Evolutionary conservation across 2,329 filamentous ascomycete genomes (phyloP).

Genomic region (Allantophomopsis cytisporea): DNA sequence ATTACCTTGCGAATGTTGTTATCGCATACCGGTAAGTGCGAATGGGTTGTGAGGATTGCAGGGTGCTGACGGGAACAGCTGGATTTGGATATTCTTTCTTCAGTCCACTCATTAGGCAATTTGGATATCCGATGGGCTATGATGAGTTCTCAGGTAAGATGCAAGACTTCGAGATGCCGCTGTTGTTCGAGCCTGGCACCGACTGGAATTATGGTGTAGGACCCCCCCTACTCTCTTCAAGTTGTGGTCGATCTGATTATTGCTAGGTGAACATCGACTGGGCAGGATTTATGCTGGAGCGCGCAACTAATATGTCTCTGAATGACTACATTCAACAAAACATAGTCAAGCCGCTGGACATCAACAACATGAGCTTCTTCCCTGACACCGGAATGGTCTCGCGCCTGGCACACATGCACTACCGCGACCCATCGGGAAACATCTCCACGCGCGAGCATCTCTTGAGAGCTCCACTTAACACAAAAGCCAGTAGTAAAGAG

Average conservation of each 20-base stretch:
- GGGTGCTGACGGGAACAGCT: constrained; percentile 12
- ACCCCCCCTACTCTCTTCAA: background rate
- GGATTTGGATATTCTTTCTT: constrained; percentile 46
- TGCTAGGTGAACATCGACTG: constrained; percentile 26
- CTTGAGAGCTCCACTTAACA: constrained; percentile 4
- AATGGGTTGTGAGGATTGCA: background rate
- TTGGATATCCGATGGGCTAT: constrained; percentile 22
- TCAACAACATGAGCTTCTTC: constrained; percentile 11
- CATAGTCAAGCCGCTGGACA: constrained; percentile 5
- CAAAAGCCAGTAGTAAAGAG: constrained; percentile 1
- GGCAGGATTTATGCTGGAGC: constrained; percentile 17
- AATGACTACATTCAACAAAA: constrained; percentile 4
- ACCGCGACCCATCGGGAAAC: constrained; percentile 27
- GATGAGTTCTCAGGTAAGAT: constrained; percentile 11
- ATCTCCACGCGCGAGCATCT: constrained; percentile 7
- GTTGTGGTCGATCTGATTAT: background rate
- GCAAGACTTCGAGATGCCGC: constrained; percentile 9
- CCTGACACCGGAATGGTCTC: constrained; percentile 32
- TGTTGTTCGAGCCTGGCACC: constrained; percentile 49
- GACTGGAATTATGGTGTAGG: constrained; percentile 25
- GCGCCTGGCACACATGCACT: constrained; percentile 42
- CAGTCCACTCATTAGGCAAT: constrained; percentile 34
- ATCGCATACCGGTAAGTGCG: constrained; percentile 22
- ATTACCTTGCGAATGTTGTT: constrained; percentile 43
- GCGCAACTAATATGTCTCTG: constrained; percentile 1